phyloP scores from a whole-genome alignment of 192 early-diverging fungal species.

The Mortierella hygrophila region DNA sequence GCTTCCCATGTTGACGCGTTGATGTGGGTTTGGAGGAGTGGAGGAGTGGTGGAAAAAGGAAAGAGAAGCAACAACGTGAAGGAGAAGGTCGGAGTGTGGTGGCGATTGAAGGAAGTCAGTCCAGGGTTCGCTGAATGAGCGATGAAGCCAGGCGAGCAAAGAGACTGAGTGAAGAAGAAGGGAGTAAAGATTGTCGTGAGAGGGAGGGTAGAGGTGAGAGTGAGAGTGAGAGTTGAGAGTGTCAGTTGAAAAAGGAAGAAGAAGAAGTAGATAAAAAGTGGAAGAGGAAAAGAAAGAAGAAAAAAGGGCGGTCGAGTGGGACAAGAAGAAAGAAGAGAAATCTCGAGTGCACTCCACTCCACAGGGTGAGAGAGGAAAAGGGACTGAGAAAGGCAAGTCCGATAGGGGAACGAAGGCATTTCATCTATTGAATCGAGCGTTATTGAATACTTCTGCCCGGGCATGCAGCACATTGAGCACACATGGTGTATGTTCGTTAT shows the following conservation, averaged over 20 bases:
- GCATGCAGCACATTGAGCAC: no score
- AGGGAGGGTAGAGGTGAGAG: neutral
- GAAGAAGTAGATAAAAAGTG: neutral
- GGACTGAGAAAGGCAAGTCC: neutral
- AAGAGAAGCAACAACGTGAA: neutral
- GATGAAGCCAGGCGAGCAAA: conserved; percentile 5
- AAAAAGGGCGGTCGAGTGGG: no score
- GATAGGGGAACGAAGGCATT: neutral
- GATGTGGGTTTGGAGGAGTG: neutral
- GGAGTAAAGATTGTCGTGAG: neutral
- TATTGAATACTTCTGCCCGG: no score
- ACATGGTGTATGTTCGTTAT: no score
- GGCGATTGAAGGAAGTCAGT: neutral
- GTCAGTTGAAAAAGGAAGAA: neutral
- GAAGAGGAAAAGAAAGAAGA: neutral
- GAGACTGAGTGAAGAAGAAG: neutral
- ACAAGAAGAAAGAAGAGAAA: neutral
- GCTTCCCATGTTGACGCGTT: conserved; percentile 32
- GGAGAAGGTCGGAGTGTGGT: neutral
- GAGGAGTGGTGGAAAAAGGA: neutral
- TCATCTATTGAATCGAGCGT: no score
- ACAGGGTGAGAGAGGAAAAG: neutral
- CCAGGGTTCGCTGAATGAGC: conserved; percentile 3
- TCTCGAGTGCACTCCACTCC: neutral
- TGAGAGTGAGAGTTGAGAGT: neutral